These are phyloP conservation scores for Trichoderma asperelloides DNA, from an alignment of 495 filamentous ascomycete genomes.

Conservation along the genomic window DNA sequence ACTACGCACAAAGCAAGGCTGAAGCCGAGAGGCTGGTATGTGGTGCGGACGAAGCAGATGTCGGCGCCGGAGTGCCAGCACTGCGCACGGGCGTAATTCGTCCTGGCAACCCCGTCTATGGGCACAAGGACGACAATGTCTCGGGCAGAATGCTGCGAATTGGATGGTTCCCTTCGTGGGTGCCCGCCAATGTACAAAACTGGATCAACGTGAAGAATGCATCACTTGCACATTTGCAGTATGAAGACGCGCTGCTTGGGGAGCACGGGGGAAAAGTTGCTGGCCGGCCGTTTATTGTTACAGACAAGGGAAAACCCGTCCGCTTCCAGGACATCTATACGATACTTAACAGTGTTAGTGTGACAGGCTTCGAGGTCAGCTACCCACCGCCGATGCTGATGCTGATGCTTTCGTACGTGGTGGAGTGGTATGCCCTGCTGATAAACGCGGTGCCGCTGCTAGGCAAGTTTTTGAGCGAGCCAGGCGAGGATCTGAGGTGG, in stretches of 20 bases:
- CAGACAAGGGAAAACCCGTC: constrained; percentile 28
- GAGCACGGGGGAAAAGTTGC: constrained; percentile 28
- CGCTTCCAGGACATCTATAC: constrained; percentile 26
- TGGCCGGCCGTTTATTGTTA: constrained; percentile 33
- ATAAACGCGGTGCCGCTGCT: constrained; percentile 30
- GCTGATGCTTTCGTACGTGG: constrained; percentile 22
- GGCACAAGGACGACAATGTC: constrained; percentile 36
- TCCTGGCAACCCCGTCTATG: constrained; percentile 51
- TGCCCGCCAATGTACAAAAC: constrained; percentile 41
- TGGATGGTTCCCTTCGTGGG: constrained; percentile 31
- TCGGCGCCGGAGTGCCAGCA: background rate
- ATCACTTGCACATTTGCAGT: constrained; percentile 45
- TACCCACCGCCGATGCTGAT: constrained; percentile 35
- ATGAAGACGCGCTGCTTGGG: constrained; percentile 42
- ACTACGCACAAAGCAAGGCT: constrained; percentile 44
- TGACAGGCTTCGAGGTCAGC: constrained; percentile 23
- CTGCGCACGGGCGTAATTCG: constrained; percentile 52
- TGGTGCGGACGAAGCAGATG: constrained; percentile 1
- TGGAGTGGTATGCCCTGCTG: constrained; percentile 12
- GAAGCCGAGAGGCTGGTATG: constrained; percentile 43
- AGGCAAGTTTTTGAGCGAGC: constrained; percentile 26
- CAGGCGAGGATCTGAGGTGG: constrained; percentile 26
- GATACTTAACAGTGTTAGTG: constrained; percentile 14
- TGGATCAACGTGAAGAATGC: constrained; percentile 49
- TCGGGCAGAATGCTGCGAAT: constrained; percentile 22